Percentiles rank a stretch among this genome's conserved stretches.
These are phyloP conservation scores for Neurospora sp. DNA, from an alignment of 495 filamentous ascomycete species.

Conservation along the genomic window DNA sequence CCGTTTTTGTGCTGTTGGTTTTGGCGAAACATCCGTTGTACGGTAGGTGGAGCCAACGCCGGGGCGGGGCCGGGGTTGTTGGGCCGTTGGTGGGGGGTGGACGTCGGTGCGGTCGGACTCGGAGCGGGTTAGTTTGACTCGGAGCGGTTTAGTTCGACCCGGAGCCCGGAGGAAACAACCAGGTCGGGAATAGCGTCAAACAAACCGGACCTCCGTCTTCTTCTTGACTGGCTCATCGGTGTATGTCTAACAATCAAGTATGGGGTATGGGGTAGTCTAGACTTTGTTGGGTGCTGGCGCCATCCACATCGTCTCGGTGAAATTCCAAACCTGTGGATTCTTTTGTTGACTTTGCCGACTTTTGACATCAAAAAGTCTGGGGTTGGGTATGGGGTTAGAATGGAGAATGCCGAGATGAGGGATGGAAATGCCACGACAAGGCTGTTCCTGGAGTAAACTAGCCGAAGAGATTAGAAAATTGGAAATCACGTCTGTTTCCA, in stretches of 20 bases:
- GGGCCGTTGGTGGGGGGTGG: neutral
- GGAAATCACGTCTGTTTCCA: neutral
- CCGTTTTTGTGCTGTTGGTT: neutral
- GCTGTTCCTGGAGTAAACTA: neutral
- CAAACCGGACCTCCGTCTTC: no score
- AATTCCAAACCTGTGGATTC: neutral
- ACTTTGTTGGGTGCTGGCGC: neutral
- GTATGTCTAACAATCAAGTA: neutral
- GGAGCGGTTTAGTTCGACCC: neutral
- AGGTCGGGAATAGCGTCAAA: neutral
- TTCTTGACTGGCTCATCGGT: no score
- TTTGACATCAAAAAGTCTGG: neutral
- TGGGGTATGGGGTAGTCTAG: neutral
- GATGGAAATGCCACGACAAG: neutral
- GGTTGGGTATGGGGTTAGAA: neutral
- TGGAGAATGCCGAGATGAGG: neutral
- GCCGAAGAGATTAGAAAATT: neutral
- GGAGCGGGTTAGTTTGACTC: neutral
- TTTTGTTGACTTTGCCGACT: neutral
- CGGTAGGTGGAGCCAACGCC: neutral
- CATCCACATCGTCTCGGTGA: neutral
- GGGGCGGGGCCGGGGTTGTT: neutral
- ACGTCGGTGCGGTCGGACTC: neutral
- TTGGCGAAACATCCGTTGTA: neutral
- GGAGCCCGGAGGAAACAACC: neutral